Percentiles rank a stretch among this genome's conserved stretches.
phyloP scores from a whole-genome alignment of 495 filamentous ascomycete genomes.

The Aspergillus cristatus region DNA sequence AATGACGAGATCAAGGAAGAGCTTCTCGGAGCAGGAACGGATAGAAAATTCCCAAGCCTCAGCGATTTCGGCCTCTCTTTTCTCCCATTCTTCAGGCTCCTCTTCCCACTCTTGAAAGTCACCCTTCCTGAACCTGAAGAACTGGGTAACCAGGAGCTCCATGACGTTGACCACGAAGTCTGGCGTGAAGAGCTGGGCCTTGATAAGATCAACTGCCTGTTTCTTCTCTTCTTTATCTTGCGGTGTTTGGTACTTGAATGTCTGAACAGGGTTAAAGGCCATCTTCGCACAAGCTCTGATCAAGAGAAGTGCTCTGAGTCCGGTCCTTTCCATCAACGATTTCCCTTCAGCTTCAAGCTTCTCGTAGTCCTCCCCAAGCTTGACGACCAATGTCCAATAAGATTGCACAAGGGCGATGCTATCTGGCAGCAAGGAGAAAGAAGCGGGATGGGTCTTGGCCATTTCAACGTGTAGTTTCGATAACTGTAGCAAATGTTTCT shows the following conservation, averaged over 20 bases:
- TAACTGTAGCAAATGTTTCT: slow-evolving; percentile 80
- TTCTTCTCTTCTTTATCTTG: slow-evolving; percentile 63
- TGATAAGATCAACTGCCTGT: slow-evolving; percentile 53
- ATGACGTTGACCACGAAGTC: slow-evolving; percentile 69
- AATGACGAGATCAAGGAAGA: slow-evolving; percentile 84
- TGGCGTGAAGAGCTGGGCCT: slow-evolving; percentile 61
- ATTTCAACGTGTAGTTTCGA: slow-evolving; percentile 87
- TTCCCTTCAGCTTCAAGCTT: slow-evolving; percentile 42
- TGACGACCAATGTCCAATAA: slow-evolving; percentile 74
- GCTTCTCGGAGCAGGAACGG: slow-evolving; percentile 81
- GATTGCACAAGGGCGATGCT: slow-evolving; percentile 62
- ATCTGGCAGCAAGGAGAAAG: slow-evolving; percentile 72
- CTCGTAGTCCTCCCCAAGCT: slow-evolving; percentile 62
- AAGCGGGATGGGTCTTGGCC: slow-evolving; percentile 61
- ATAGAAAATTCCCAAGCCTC: slow-evolving; percentile 83
- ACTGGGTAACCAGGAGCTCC: slow-evolving; percentile 72
- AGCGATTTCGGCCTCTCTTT: slow-evolving; percentile 65
- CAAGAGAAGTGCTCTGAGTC: slow-evolving; percentile 70
- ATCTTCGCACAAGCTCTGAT: slow-evolving; percentile 77
- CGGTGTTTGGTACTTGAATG: slow-evolving; percentile 68
- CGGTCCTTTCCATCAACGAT: slow-evolving; percentile 62
- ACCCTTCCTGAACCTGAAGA: slow-evolving; percentile 76
- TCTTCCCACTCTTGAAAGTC: slow-evolving; percentile 89
- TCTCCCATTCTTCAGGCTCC: slow-evolving; percentile 89
- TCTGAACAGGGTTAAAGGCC: slow-evolving; percentile 67